A percentile compares a stretch with the other conserved stretches of the same genome.
Conservation (phyloP, 2,329 filamentous ascomycete species). For the Fusarium aywerte region DNA sequence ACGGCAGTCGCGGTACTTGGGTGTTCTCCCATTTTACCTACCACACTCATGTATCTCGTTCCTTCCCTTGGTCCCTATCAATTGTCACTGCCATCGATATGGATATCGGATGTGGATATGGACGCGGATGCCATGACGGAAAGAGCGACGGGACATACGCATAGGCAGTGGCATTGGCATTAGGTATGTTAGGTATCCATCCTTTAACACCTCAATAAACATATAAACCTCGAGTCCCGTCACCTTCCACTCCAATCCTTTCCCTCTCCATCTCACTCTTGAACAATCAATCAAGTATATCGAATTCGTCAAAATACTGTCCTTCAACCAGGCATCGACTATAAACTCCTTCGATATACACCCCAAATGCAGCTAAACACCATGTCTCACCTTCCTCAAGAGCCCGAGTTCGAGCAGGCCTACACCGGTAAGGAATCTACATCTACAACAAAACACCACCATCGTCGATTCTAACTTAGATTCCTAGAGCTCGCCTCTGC, state of each 20-base stretch:
- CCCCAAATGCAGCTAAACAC: slow-evolving; percentile 46
- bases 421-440: slow-evolving; percentile 78
- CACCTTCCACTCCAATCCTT: background rate
- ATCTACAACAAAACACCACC: background rate
- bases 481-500: slow-evolving; percentile 87
- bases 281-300: slow-evolving; percentile 7
- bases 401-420: slow-evolving; percentile 99
- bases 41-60: slow-evolving; percentile 1
- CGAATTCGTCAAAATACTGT: slow-evolving; percentile 8
- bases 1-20: slow-evolving; percentile 21
- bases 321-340: slow-evolving; percentile 10
- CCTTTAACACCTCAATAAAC: slow-evolving; percentile 7
- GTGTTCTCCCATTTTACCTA: slow-evolving; percentile 11
- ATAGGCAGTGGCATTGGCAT: background rate
- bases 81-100: slow-evolving; percentile 12
- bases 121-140: slow-evolving; percentile 28
- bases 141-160: slow-evolving; percentile 13
- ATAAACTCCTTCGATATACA: slow-evolving; percentile 24
- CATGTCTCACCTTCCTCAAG: slow-evolving; percentile 86
- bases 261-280: slow-evolving; percentile 15
- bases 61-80: background rate
- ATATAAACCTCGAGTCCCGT: slow-evolving; percentile 40
- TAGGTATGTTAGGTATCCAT: no score
- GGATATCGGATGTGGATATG: slow-evolving; percentile 25
- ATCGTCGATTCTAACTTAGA: slow-evolving; percentile 8